A percentile compares a stretch with the other conserved stretches of the same genome.
phyloP scores from a whole-genome alignment of 208 protist species.

The Leishmania arabica region DNA sequence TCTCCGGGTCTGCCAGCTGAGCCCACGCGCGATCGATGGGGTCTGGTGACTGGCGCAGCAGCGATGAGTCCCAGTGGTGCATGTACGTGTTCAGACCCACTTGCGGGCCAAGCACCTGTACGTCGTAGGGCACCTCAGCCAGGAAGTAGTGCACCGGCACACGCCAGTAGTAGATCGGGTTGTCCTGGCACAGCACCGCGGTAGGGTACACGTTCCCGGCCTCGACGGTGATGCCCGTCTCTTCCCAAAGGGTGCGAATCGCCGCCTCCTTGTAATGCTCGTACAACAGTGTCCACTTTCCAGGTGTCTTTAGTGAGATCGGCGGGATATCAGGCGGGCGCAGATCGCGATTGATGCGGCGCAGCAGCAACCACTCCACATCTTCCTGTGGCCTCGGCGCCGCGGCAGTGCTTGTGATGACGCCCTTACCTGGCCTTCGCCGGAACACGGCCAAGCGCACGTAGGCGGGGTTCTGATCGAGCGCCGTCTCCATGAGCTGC shows the following conservation, averaged over 20 bases:
- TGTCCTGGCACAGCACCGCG: slow-evolving; percentile 51
- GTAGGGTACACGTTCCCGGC: slow-evolving; percentile 68
- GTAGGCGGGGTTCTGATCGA: slow-evolving; percentile 82
- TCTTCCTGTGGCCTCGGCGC: slow-evolving; percentile 18
- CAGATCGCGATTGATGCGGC: slow-evolving; percentile 89
- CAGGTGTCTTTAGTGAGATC: slow-evolving; percentile 91
- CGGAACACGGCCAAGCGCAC: slow-evolving; percentile 90
- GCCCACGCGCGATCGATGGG: slow-evolving; percentile 90
- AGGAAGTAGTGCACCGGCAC: slow-evolving; percentile 90
- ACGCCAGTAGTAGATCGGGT: slow-evolving; percentile 86
- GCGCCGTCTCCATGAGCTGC: slow-evolving; percentile 82
- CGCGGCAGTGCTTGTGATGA: neutral
- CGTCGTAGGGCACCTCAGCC: slow-evolving; percentile 83
- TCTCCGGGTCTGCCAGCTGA: slow-evolving; percentile 73
- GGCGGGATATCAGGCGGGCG: slow-evolving; percentile 89
- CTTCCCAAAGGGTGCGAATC: slow-evolving; percentile 87
- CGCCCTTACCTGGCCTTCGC: slow-evolving; percentile 36
- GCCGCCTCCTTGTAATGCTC: slow-evolving; percentile 91
- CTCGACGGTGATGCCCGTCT: slow-evolving; percentile 89
- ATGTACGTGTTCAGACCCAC: slow-evolving; percentile 78
- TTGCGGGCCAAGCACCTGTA: slow-evolving; percentile 80
- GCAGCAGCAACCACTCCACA: slow-evolving; percentile 89
- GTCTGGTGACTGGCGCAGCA: slow-evolving; percentile 88
- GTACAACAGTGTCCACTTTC: slow-evolving; percentile 90
- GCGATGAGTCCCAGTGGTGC: slow-evolving; percentile 72